Evolutionary conservation across 352 stramenopile species (phyloP).

Genomic region (Phytophthora citricola): DNA sequence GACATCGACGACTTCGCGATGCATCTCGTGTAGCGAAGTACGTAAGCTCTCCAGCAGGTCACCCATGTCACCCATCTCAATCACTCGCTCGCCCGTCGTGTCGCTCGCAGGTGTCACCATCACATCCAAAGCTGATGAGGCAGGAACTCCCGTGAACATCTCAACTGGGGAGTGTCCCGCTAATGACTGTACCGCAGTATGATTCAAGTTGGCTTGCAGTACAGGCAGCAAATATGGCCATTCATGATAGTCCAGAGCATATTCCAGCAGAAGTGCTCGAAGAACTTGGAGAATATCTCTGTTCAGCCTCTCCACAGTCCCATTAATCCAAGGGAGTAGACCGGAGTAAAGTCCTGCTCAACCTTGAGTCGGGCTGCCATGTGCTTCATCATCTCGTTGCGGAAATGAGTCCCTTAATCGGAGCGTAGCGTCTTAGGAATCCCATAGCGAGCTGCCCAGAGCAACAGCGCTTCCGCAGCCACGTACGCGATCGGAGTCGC

Average conservation of each 20-base stretch:
- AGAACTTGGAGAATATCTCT: too few species aligned
- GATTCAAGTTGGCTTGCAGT: not conserved
- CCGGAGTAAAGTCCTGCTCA: not conserved
- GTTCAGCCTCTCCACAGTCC: not conserved
- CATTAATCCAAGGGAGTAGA: not conserved
- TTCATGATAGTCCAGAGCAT: not conserved
- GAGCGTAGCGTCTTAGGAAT: not conserved
- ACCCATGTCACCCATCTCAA: too few species aligned
- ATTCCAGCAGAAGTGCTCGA: not conserved
- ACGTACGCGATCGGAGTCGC: not conserved
- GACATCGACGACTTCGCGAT: not conserved
- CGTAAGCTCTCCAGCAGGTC: slow-evolving; percentile 1
- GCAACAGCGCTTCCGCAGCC: slow-evolving; percentile 3
- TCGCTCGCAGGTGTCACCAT: too few species aligned
- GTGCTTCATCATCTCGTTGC: not conserved
- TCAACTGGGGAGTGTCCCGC: too few species aligned
- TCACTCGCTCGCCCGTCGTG: too few species aligned
- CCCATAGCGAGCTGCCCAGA: slow-evolving; percentile 4
- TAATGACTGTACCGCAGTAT: too few species aligned
- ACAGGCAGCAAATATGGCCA: not conserved
- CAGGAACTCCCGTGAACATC: not conserved
- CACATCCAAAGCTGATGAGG: not conserved
- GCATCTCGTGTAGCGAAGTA: not conserved
- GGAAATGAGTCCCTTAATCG: not conserved
- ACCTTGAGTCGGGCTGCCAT: not conserved